phyloP scores from a whole-genome alignment of 1,284 basidiomycete species.

The Mycosarcoma maydis region DNA sequence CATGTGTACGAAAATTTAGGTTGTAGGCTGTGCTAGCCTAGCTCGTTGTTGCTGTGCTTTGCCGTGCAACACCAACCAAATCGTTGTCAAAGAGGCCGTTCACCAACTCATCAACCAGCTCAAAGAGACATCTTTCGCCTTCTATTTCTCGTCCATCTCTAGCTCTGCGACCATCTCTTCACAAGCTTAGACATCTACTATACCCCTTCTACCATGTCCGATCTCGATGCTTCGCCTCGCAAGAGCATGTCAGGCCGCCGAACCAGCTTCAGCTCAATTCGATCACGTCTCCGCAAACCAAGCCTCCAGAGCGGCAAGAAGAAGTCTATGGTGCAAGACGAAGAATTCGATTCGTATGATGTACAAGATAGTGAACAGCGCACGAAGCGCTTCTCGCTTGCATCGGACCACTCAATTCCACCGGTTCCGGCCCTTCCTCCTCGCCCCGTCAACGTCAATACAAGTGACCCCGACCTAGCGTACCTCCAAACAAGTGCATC shows the following conservation, averaged over 20 bases:
- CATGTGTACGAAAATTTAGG: not conserved
- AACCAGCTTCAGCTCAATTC: slow-evolving; percentile 39
- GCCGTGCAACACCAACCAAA: no score
- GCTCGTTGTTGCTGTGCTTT: no score
- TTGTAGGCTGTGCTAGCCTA: no score
- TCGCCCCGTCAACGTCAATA: slow-evolving; percentile 1
- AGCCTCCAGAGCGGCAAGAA: slow-evolving; percentile 17
- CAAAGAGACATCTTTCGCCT: no score
- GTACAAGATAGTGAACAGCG: slow-evolving; percentile 4
- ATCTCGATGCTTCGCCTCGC: slow-evolving; percentile 19
- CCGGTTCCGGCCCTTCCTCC: slow-evolving; percentile 35
- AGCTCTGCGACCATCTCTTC: not conserved
- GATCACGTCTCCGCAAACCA: slow-evolving; percentile 26
- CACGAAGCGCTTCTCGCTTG: slow-evolving; percentile 28
- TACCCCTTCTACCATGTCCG: slow-evolving; percentile 16
- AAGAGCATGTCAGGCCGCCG: slow-evolving; percentile 30
- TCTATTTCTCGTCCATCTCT: no score
- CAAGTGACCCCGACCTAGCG: not conserved
- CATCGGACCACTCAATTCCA: slow-evolving; percentile 28
- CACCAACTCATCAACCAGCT: no score
- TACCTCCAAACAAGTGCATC: slow-evolving; percentile 14
- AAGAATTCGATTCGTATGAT: slow-evolving; percentile 4
- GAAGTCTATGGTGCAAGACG: slow-evolving; percentile 1
- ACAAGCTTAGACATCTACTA: no score
- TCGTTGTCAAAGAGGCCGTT: no score